Conservation (phyloP, 2,329 filamentous ascomycete genomes). For the Beauveria varroae region DNA sequence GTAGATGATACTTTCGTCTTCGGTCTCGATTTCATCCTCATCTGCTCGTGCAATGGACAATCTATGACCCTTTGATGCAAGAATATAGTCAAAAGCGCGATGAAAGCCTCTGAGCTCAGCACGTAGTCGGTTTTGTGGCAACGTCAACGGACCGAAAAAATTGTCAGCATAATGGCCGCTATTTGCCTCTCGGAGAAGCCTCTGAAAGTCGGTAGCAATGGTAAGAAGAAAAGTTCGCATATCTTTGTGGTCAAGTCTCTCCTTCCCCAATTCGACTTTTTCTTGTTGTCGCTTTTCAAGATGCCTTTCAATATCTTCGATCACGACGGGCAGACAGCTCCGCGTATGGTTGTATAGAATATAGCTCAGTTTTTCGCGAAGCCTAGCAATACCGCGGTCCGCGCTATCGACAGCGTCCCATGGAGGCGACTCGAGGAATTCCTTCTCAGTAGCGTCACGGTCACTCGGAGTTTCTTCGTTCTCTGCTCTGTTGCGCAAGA, state of each 20-base stretch:
- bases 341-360: conserved; percentile 24
- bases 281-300: not conserved
- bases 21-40: too few species aligned
- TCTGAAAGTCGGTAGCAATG: conserved; percentile 29
- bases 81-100: conserved; percentile 19
- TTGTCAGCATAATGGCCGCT: conserved; percentile 23
- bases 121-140: conserved; percentile 15
- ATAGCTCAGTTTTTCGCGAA: conserved; percentile 18
- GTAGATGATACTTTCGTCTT: too few species aligned
- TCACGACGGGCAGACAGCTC: conserved; percentile 20
- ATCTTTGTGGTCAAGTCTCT: conserved; percentile 15
- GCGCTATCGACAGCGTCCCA: conserved; percentile 21
- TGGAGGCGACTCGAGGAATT: not conserved
- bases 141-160: not conserved
- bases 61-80: not conserved
- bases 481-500: conserved; percentile 38
- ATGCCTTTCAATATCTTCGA: not conserved
- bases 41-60: not conserved
- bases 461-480: conserved; percentile 12
- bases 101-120: conserved; percentile 24
- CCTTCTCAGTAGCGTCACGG: not conserved
- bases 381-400: conserved; percentile 25
- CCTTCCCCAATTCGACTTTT: not conserved
- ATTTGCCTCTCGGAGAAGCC: conserved; percentile 21
- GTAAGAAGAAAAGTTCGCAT: conserved; percentile 26